Evolutionary conservation across 176 grass and related monocot genomes (phyloP), one percentile per base, ranked within the genome.

Genomic region (Oryza australiensis): DNA sequence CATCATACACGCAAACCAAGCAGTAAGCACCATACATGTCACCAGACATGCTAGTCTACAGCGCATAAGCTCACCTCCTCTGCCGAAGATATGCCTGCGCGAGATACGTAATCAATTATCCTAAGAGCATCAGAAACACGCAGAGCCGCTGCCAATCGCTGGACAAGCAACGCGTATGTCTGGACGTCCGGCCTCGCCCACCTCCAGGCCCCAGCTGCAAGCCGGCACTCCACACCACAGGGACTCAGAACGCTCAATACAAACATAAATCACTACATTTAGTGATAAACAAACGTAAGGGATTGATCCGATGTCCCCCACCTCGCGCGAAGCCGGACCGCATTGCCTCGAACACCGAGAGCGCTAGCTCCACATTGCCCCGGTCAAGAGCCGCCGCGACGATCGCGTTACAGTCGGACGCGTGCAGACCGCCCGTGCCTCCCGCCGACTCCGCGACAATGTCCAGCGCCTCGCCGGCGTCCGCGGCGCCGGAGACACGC

Each of bases 271-370:
- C 18, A 75, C 15, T 51, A 26, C 23, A 82, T 64, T 38, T 43
- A 12, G 78, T 42, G 49, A 67, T 14, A 79, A 40, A n/a, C 30
- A 79, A 40, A 12, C 23, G 66, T 2, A 6, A 32, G 1, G 16
- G 12, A 22, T 78, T 46, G 62, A n/a, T 16, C 27, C 32, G 37
- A 63, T 53, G 22, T n/a, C 49, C 48, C 5, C 22, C 37, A 94
- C 92, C 92, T 87, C 62, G 83, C 12, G 74, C 80, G 35, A 92
- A 71, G 43, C 88, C 82, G 26, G 86, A 76, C 8, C 80, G 90
- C 90, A 97, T 97, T 22, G 78, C 90, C 35, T 90, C 64, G 20
- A 94, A 94, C 40, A 97, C 28, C 2, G 92, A 97, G 29, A 97
- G 80, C 34, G 94, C 86, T 26, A 97, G 79, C 0, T 89, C 88